Evolutionary conservation across 1,284 basidiomycete species (phyloP).

Genomic region (Malassezia furfur): DNA sequence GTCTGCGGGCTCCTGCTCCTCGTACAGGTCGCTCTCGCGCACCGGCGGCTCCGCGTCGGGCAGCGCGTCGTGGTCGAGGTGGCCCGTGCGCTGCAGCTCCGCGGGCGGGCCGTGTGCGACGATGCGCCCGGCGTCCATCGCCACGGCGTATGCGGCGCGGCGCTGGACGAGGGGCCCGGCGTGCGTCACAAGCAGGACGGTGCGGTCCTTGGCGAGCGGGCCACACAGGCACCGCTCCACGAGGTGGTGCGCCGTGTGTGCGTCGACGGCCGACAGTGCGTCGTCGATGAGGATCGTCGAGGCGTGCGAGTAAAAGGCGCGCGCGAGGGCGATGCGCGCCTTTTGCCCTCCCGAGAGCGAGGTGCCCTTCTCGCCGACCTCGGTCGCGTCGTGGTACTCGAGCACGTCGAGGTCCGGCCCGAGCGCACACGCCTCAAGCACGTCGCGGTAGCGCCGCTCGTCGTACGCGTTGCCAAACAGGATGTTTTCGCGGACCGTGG

Average conservation of each 20-base stretch:
- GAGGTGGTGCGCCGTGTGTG: conserved; percentile 55
- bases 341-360: conserved; percentile 29
- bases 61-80: neutral
- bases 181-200: conserved; percentile 75
- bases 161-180: conserved; percentile 68
- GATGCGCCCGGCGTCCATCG: conserved; percentile 65
- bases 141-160: conserved; percentile 60
- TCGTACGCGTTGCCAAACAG: conserved; percentile 19
- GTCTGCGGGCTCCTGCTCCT: neutral
- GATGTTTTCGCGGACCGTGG: conserved; percentile 24
- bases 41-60: neutral
- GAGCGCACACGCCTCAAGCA: conserved; percentile 20
- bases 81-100: conserved; percentile 44
- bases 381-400: conserved; percentile 75
- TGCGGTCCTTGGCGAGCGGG: conserved; percentile 59
- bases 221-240: conserved; percentile 61
- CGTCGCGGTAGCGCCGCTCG: conserved; percentile 19
- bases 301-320: conserved; percentile 24
- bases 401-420: conserved; percentile 19
- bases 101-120: conserved; percentile 60
- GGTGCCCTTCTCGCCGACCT: conserved; percentile 67
- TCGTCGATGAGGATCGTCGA: conserved; percentile 23
- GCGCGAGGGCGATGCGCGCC: conserved; percentile 24
- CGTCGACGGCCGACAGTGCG: conserved; percentile 25
- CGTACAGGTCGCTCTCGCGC: neutral